Conservation (phyloP, 257 asterid species). For the Solanum habrochaites region DNA sequence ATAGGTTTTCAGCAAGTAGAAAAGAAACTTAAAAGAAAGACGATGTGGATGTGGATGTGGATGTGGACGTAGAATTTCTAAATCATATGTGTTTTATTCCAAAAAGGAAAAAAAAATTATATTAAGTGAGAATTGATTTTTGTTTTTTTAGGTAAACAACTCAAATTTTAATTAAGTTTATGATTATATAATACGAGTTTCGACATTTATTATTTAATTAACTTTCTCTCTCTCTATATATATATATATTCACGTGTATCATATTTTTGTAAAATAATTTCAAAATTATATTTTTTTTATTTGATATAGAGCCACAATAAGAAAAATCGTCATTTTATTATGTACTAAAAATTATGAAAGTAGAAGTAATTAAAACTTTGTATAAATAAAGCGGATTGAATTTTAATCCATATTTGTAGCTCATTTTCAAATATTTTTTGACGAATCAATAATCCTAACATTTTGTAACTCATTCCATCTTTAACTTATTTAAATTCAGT, state of each 20-base stretch:
- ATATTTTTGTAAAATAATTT: background rate
- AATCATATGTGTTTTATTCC: background rate
- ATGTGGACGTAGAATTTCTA: background rate
- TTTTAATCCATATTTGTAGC: too few relatives aligned
- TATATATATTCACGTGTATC: background rate
- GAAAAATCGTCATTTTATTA: background rate
- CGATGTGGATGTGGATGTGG: background rate
- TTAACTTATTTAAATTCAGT: rapidly evolving
- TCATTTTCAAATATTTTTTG: background rate
- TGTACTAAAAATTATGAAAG: background rate
- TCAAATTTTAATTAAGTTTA: background rate
- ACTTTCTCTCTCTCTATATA: too few relatives aligned
- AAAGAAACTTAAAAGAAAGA: background rate
- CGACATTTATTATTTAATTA: too few relatives aligned
- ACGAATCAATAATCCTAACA: background rate
- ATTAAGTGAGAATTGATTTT: background rate
- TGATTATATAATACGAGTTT: background rate
- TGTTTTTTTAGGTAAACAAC: background rate
- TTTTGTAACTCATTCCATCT: background rate
- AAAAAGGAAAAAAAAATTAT: background rate
- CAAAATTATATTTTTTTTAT: background rate
- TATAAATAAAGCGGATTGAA: background rate
- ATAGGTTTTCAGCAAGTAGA: background rate
- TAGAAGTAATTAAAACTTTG: background rate
- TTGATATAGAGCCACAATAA: background rate